Evolutionary conservation across 2,329 filamentous ascomycete genomes (phyloP), one percentile per base, ranked within the genome.

Genomic region (Microcyclospora tardicrescens): DNA sequence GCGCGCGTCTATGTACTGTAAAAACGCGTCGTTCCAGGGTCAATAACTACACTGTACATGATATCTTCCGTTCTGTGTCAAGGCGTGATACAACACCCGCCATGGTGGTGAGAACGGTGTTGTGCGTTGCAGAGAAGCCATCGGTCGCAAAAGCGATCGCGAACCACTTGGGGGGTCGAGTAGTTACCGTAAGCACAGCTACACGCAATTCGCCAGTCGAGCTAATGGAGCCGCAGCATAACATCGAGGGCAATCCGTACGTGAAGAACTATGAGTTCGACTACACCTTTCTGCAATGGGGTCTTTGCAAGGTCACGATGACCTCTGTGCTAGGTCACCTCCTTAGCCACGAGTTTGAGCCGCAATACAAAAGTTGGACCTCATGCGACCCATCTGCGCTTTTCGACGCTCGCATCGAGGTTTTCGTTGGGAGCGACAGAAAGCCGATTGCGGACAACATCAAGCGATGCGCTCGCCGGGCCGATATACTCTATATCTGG

Each of bases 101-200:
- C n/a, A n/a, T n/a, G n/a, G n/a, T n/a, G n/a, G 60, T 58, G 39
- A 75, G 71, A 51, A 75, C 71, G 51, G 75, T 85, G 42, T 67
- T 86, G 38, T 86, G 81, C 57, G 81, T 86, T 48, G 82, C 81
- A 43, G 81, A 86, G 61, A 86, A 98, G 71, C 86, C 86, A 28
- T 93, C 89, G 31, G 95, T 98, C 46, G 85, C 91, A 41, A 95
- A 91, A 63, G 86, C 89, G 29, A 89, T 98, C 36, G 84, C 91
- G 30, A 75, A 78, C 41, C 89, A 96, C 67, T 72, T 98, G 19
- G 83, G 82, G 24, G 89, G 91, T 36, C 84, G 84, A 34, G 66
- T 67, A 14, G 69, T 79, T 42, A 73, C 75, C 58, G 79, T n/a
- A n/a, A n/a, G n/a, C n/a, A n/a, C n/a, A n/a, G n/a, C n/a, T n/a